Evolutionary conservation across 345 rosid genomes (phyloP), one percentile per base, ranked within the genome.

Genomic region (Arabis alpina): DNA sequence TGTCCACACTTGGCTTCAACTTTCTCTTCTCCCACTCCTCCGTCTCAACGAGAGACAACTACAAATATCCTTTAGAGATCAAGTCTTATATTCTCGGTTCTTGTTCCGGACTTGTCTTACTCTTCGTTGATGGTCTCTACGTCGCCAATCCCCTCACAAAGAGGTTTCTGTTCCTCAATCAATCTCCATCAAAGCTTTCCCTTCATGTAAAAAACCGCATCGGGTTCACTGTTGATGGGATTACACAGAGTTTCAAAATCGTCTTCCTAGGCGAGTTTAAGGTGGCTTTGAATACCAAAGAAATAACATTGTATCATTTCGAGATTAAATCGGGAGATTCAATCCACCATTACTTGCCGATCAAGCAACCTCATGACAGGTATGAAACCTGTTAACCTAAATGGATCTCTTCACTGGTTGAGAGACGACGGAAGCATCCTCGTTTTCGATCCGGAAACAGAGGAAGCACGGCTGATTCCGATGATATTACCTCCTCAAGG

Each of bases 381-480:
- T 5, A 32, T 2, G 12, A 64, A 5, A 64, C 57, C 58, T 13
- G 58, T 64, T 50, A 37, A 64, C 37, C 10, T 37, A 0, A 6
- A 50, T 14, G 34, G 58, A 19, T 13, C n/a, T 34, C 69, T 64
- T 39, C 58, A 50, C 24, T 64, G 58, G 58, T 9, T 64, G 5
- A 24, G 69, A 64, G 13, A 8, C 6, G 57, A 64, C 23, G 69
- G 69, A 19, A 50, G 58, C 57, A 50, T 64, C n/a, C 0, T 64
- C 1, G 14, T 37, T 12, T 64, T 64, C 23, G 25, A 64, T 8
- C 48, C 13, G 4, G 14, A 37, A 50, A 36, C 36, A 49, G 58
- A 64, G 10, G 5, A 24, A n/a, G 24, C 69, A 10, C 19, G 25
- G 1, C 11, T 64, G 10, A 49, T 64, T 36, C 34, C 19, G 1